phyloP scores from a whole-genome alignment of 257 asterid species.

The Ehretia macrophylla region DNA sequence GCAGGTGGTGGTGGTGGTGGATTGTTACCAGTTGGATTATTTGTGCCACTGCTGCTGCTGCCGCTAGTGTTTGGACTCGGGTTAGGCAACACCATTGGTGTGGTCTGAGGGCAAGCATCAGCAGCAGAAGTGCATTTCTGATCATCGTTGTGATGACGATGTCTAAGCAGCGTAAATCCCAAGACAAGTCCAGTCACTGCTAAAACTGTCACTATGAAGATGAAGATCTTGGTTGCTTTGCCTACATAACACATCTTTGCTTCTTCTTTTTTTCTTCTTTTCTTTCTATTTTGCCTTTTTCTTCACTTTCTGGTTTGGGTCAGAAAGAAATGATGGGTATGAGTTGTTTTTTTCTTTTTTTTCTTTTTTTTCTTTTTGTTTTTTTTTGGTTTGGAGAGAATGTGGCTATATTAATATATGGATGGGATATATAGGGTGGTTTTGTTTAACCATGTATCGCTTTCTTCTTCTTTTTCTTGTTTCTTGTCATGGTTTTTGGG shows the following conservation, averaged over 20 bases:
- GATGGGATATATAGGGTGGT: not conserved
- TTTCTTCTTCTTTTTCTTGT: not conserved
- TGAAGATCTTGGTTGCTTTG: conserved; percentile 96
- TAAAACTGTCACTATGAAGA: conserved; percentile 59
- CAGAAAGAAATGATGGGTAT: conserved; percentile 15
- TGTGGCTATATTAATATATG: not conserved
- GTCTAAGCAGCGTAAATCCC: conserved; percentile 52
- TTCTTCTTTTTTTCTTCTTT: not conserved
- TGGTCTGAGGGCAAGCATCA: no score
- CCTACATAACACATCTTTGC: conserved; percentile 74
- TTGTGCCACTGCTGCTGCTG: not conserved
- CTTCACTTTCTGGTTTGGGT: conserved; percentile 9
- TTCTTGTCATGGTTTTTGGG: conserved; percentile 3
- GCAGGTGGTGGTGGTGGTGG: conserved; percentile 10
- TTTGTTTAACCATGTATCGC: not conserved
- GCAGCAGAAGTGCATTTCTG: conserved; percentile 1
- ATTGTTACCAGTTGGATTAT: conserved; percentile 10
- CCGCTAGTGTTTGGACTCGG: conserved; percentile 5
- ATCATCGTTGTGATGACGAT: conserved; percentile 19
- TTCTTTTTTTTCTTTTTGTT: not conserved
- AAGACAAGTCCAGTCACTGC: conserved; percentile 53
- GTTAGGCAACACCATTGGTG: conserved; percentile 29
- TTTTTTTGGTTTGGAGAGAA: not conserved
- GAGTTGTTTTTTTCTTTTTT: not conserved
- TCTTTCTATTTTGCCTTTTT: not conserved